Evolutionary conservation across 768 basidiomycete species (phyloP), one percentile per base, ranked within the genome.

Genomic region (Phylloporus rhodoxanthus): DNA sequence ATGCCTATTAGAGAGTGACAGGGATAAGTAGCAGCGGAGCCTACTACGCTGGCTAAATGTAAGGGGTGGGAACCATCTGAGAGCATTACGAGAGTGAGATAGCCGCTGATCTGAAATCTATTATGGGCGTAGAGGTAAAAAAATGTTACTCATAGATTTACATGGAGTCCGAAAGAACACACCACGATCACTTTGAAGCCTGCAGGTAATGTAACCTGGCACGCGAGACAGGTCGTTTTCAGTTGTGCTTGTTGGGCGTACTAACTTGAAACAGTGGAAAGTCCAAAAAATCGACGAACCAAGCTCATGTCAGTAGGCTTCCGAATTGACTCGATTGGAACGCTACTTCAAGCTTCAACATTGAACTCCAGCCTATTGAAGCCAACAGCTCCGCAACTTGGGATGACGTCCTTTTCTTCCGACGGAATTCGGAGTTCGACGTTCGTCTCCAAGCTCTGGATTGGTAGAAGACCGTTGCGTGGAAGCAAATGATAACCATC

Each of bases 61-160:
- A 32, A 15, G 38, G 51, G 60, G 60, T 63, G 61, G 41, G 60
- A 63, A 54, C 23, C 26, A 41, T 19, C 45, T 40, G 40, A 40
- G 38, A 45, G 37, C 23, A 45, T 64, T 61, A 62, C 62, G 61
- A 56, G 59, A 51, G 20, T 32, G 28, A 20, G 19, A 13, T n/a
- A 15, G 39, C 50, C 50, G 57, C n/a, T 47, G 55, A 51, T n/a
- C 32, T 63, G 48, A 39, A 29, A 33, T 52, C n/a, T n/a, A n/a
- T n/a, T n/a, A n/a, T n/a, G n/a, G 10, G 10, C 2, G 29, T 10
- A 5, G 29, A 30, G 6, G 30, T 15, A 13, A 11, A 4, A 32
- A 6, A 13, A 32, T 32, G 30, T 13, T 32, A 32, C 11, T 11
- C 30, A 32, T 32, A 32, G 30, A 32, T 32, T 5, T 5, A 32